Percentiles rank a stretch among this genome's conserved stretches.
phyloP scores from a whole-genome alignment of 2,329 filamentous ascomycete genomes.

The Talaromyces pinophilus region DNA sequence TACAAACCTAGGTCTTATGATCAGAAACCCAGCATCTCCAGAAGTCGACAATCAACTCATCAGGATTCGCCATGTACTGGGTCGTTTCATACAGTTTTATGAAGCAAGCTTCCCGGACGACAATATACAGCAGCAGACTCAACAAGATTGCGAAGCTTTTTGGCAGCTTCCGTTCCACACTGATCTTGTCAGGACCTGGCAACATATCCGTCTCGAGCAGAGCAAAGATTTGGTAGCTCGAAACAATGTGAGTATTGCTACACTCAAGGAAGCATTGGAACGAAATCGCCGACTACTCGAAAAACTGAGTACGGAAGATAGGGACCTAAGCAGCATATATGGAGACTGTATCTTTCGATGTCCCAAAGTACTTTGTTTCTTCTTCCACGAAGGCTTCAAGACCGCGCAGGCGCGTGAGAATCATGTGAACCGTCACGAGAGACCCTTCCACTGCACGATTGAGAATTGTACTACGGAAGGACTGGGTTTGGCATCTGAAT shows the following conservation, averaged over 20 bases:
- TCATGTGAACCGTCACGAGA: slow-evolving; percentile 9
- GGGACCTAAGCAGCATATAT: slow-evolving; percentile 1
- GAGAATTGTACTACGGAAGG: slow-evolving; percentile 9
- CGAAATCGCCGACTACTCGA: slow-evolving; percentile 3
- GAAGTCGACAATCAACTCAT: neutral
- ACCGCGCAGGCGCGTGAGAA: neutral
- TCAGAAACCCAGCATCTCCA: neutral
- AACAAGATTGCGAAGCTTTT: slow-evolving; percentile 2
- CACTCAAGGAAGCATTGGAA: neutral
- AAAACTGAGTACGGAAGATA: neutral
- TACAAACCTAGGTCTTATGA: neutral
- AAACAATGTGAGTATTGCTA: slow-evolving; percentile 3
- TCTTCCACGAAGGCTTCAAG: slow-evolving; percentile 13
- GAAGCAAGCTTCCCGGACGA: neutral
- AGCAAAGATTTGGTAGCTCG: slow-evolving; percentile 9
- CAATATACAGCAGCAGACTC: neutral
- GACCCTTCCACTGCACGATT: slow-evolving; percentile 6
- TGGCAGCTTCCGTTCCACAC: neutral
- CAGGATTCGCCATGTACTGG: neutral
- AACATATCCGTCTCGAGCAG: slow-evolving; percentile 8
- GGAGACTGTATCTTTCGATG: slow-evolving; percentile 12
- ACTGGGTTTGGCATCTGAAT: neutral
- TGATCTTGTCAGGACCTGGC: slow-evolving; percentile 2
- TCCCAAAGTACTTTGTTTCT: slow-evolving; percentile 14
- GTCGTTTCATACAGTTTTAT: neutral